Evolutionary conservation across 371 early-diverging fungal genomes (phyloP).

Genomic region (Scutellospora calospora): DNA sequence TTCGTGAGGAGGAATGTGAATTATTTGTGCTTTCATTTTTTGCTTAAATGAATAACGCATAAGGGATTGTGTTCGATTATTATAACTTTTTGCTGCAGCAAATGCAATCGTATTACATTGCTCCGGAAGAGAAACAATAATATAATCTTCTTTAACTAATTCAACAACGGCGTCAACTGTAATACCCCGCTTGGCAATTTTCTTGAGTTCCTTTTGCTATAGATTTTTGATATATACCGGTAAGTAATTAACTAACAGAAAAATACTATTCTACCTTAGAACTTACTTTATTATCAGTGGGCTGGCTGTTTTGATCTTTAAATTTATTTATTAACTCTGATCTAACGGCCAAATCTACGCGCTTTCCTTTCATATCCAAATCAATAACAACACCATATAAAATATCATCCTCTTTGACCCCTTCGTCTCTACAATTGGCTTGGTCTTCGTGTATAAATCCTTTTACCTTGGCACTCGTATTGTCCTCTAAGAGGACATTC

Average conservation of each 20-base stretch:
- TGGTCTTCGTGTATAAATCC: slow-evolving; percentile 61
- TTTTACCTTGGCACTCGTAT: neutral
- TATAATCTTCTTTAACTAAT: slow-evolving; percentile 75
- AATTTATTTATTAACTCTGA: slow-evolving; percentile 29
- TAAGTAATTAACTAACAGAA: neutral
- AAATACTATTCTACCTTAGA: neutral
- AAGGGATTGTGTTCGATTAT: slow-evolving; percentile 63
- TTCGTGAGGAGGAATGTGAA: neutral
- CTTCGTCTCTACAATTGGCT: slow-evolving; percentile 46
- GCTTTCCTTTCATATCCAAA: slow-evolving; percentile 64
- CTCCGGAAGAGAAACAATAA: slow-evolving; percentile 71
- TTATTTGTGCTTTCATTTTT: slow-evolving; percentile 55
- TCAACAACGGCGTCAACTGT: slow-evolving; percentile 68
- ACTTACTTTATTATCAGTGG: neutral
- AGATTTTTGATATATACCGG: slow-evolving; percentile 31
- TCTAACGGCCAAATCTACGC: slow-evolving; percentile 68
- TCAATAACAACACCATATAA: slow-evolving; percentile 70
- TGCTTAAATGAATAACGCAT: slow-evolving; percentile 67
- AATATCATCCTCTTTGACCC: slow-evolving; percentile 56
- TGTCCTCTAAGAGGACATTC: neutral
- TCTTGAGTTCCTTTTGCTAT: slow-evolving; percentile 48
- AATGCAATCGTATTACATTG: slow-evolving; percentile 63
- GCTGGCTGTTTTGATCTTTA: slow-evolving; percentile 32
- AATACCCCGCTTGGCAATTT: slow-evolving; percentile 50
- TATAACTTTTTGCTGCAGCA: slow-evolving; percentile 62